A percentile compares a stretch with the other conserved stretches of the same genome.
phyloP scores from a whole-genome alignment of 192 early-diverging fungal species.

The Coemansia sp. region DNA sequence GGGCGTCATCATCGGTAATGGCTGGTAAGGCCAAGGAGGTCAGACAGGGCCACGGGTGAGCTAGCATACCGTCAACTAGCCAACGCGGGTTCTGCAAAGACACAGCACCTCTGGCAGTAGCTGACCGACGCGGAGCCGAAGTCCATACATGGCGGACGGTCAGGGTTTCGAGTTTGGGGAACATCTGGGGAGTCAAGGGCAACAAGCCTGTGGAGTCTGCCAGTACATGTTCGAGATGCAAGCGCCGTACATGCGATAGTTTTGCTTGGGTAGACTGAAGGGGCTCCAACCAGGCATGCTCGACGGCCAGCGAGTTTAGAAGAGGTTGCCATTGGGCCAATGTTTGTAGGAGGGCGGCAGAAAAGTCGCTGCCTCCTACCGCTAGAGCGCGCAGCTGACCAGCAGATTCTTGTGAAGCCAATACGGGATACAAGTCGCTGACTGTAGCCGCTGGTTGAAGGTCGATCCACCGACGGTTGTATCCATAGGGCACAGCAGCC shows the following conservation, averaged over 20 bases:
- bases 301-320: constrained; percentile 16
- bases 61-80: constrained; percentile 15
- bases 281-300: constrained; percentile 32
- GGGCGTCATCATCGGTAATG: constrained; percentile 30
- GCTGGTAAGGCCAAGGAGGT: constrained; percentile 33
- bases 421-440: constrained; percentile 9
- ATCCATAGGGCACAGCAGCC: constrained; percentile 38
- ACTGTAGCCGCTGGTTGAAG: constrained; percentile 16
- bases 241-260: constrained; percentile 10
- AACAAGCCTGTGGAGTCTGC: constrained; percentile 11
- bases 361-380: constrained; percentile 30
- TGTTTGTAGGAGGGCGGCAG: constrained; percentile 26
- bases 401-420: too few relatives aligned
- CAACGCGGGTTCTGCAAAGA: constrained; percentile 35
- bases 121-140: constrained; percentile 2
- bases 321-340: constrained; percentile 22
- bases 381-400: constrained; percentile 26
- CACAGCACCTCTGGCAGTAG: constrained; percentile 33
- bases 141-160: constrained; percentile 41
- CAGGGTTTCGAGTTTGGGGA: constrained; percentile 24
- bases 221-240: constrained; percentile 39
- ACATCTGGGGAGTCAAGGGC: constrained; percentile 21
- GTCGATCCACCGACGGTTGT: constrained; percentile 38
- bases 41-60: constrained; percentile 22
- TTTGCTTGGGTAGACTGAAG: constrained; percentile 4